Percentiles rank a stretch among this genome's conserved stretches.
phyloP scores from a whole-genome alignment of 2,329 filamentous ascomycete genomes.

The Ascochyta rabiei region DNA sequence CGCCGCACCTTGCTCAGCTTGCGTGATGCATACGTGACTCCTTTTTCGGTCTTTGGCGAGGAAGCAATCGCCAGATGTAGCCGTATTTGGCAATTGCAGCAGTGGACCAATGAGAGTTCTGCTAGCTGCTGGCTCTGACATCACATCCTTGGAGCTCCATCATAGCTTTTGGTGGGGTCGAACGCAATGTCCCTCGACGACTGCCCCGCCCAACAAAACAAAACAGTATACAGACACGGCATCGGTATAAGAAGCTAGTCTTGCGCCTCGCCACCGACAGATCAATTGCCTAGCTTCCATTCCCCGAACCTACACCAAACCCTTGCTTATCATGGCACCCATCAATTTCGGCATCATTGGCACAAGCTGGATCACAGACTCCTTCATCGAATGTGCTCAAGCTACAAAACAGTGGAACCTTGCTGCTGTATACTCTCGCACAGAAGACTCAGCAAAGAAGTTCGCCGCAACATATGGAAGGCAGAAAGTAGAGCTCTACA shows the following conservation, averaged over 20 bases:
- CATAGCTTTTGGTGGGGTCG: constrained; percentile 12
- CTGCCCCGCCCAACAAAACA: constrained; percentile 13
- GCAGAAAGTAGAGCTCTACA: constrained; percentile 46
- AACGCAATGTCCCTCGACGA: constrained; percentile 2
- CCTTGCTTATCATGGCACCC: constrained; percentile 22
- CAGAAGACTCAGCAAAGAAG: constrained; percentile 48
- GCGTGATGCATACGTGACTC: constrained; percentile 1
- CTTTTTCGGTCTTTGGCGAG: neutral
- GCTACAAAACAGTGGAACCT: constrained; percentile 54
- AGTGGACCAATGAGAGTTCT: constrained; percentile 7
- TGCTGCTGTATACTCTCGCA: constrained; percentile 55
- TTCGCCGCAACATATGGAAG: constrained; percentile 52
- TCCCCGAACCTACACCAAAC: neutral
- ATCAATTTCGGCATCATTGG: constrained; percentile 56
- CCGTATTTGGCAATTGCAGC: constrained; percentile 8
- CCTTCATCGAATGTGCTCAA: constrained; percentile 53
- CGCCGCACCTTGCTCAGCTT: constrained; percentile 6
- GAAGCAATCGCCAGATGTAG: constrained; percentile 2
- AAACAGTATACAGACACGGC: neutral
- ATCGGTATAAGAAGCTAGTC: constrained; percentile 2
- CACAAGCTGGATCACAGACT: constrained; percentile 58
- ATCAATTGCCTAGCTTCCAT: neutral
- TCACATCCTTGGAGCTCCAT: constrained; percentile 6
- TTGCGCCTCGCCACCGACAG: neutral
- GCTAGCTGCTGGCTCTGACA: constrained; percentile 5